Evolutionary conservation across 2,329 filamentous ascomycete genomes (phyloP).

Genomic region (Westerdykella aurantiaca): DNA sequence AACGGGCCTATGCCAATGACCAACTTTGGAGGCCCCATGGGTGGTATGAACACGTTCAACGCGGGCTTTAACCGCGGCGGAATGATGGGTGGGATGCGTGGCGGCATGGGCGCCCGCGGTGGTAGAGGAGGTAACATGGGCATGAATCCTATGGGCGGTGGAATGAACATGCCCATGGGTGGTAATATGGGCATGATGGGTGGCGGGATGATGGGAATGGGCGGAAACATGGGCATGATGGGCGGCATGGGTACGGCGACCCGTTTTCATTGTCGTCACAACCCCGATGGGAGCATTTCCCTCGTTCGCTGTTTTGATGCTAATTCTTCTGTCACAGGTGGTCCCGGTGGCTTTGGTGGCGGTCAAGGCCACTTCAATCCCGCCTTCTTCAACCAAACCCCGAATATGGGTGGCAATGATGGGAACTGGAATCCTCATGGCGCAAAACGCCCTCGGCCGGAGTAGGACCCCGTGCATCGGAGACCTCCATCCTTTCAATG

Average conservation of each 20-base stretch:
- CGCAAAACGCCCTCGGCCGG: constrained; percentile 70
- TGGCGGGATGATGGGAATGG: constrained; percentile 41
- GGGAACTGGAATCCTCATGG: constrained; percentile 77
- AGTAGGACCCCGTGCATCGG: constrained; percentile 38
- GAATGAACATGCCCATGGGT: constrained; percentile 40
- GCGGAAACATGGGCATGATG: constrained; percentile 42
- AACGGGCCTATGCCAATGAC: constrained; percentile 43
- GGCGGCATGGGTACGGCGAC: constrained; percentile 32
- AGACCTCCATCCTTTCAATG: too few species aligned
- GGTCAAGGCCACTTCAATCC: constrained; percentile 63
- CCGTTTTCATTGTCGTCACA: neutral
- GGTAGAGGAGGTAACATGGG: constrained; percentile 36
- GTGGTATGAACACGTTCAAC: constrained; percentile 20
- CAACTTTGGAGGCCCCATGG: constrained; percentile 41
- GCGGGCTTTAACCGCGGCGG: constrained; percentile 43
- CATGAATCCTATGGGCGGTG: constrained; percentile 27
- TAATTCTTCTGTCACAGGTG: constrained; percentile 8
- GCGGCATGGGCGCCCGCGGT: constrained; percentile 42
- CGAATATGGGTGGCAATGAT: constrained; percentile 43
- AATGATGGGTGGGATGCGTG: constrained; percentile 34
- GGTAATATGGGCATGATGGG: constrained; percentile 43
- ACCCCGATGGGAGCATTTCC: neutral
- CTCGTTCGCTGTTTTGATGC: constrained; percentile 1
- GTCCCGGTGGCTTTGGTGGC: constrained; percentile 51
- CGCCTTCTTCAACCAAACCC: constrained; percentile 57